phyloP scores from a whole-genome alignment of 192 early-diverging fungal species.

The Coemansia sp. region DNA sequence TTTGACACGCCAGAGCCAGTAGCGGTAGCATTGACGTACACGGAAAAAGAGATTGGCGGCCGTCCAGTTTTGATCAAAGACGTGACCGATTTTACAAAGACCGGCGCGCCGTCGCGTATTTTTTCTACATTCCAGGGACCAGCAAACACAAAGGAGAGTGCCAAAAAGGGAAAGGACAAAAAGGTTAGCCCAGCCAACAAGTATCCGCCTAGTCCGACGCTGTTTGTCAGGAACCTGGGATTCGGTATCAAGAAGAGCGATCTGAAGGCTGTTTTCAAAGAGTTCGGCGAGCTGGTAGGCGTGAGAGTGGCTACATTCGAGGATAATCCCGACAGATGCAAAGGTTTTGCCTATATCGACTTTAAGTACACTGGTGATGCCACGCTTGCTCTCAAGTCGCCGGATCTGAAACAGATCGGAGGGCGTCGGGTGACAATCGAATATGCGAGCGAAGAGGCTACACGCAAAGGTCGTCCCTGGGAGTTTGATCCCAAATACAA shows the following conservation, averaged over 20 bases:
- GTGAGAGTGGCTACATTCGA: slow-evolving; percentile 72
- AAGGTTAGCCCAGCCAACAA: slow-evolving; percentile 55
- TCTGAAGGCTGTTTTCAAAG: slow-evolving; percentile 60
- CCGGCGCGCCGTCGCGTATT: slow-evolving; percentile 52
- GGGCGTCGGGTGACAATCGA: slow-evolving; percentile 64
- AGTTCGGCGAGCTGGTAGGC: slow-evolving; percentile 64
- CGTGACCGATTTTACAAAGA: slow-evolving; percentile 62
- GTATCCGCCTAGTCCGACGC: slow-evolving; percentile 61
- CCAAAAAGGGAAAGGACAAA: slow-evolving; percentile 12
- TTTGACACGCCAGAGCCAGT: slow-evolving; percentile 60
- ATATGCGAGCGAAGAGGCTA: slow-evolving; percentile 68
- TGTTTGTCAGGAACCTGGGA: slow-evolving; percentile 70
- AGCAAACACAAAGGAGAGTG: not conserved
- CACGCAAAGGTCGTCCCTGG: slow-evolving; percentile 66
- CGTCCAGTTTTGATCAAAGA: slow-evolving; percentile 69
- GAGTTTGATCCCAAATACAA: slow-evolving; percentile 51
- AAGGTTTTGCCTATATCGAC: slow-evolving; percentile 75
- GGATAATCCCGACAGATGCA: slow-evolving; percentile 71
- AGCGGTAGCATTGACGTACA: slow-evolving; percentile 60
- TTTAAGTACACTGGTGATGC: slow-evolving; percentile 64
- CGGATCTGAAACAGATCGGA: slow-evolving; percentile 57
- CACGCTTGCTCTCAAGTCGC: slow-evolving; percentile 61
- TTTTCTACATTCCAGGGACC: slow-evolving; percentile 12
- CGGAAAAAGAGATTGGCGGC: slow-evolving; percentile 61
- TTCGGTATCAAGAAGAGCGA: slow-evolving; percentile 58